Conservation (phyloP, 2,329 filamentous ascomycete species). For the Hypoxylon sp. region DNA sequence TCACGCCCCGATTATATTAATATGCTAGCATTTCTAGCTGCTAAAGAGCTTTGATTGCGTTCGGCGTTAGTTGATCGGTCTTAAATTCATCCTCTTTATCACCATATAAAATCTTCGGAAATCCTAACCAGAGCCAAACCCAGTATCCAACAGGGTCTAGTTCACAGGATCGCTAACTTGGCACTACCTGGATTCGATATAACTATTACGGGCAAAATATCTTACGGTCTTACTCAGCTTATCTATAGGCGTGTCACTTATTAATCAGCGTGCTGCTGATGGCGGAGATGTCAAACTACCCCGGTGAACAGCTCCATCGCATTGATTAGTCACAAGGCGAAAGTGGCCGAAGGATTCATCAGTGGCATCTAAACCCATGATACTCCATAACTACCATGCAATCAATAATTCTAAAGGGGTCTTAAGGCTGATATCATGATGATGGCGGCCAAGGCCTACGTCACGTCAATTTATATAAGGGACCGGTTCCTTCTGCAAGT, state of each 20-base stretch:
- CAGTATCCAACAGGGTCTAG: background rate
- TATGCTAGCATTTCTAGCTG: background rate
- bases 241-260: constrained; percentile 9
- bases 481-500: background rate
- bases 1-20: background rate
- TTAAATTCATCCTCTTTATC: constrained; percentile 2
- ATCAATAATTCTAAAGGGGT: background rate
- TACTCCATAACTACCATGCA: background rate
- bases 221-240: constrained; percentile 5
- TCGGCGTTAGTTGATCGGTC: background rate
- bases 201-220: constrained; percentile 13
- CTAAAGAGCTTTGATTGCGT: background rate
- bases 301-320: background rate
- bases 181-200: background rate
- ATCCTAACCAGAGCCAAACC: background rate
- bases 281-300: too few relatives aligned
- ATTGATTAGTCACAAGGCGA: background rate
- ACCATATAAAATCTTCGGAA: background rate
- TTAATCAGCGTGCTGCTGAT: constrained; percentile 11
- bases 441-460: background rate
- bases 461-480: constrained; percentile 15
- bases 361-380: background rate
- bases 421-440: background rate
- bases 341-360: constrained; percentile 7
- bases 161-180: constrained; percentile 2